Percentiles rank a stretch among this genome's conserved stretches.
These are phyloP conservation scores for Colletotrichum sp. DNA, from an alignment of 2,329 filamentous ascomycete genomes.

Conservation along the genomic window DNA sequence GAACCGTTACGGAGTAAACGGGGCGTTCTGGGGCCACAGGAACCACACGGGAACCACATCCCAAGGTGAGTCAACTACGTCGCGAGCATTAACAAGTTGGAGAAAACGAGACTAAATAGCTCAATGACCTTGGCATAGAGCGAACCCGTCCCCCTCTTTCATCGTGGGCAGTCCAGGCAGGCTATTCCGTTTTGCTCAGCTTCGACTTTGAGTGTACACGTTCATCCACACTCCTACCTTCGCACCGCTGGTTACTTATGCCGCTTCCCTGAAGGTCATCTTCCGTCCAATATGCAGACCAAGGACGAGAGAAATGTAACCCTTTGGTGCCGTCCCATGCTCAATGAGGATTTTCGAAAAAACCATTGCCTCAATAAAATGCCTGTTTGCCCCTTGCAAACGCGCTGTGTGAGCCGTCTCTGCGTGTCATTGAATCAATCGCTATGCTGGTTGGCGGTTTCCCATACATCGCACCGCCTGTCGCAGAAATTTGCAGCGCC, in stretches of 20 bases:
- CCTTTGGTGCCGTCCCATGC: background rate
- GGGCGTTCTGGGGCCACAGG: background rate
- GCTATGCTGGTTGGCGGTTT: constrained; percentile 13
- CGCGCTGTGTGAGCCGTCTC: background rate
- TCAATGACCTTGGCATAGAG: background rate
- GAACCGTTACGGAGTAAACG: background rate
- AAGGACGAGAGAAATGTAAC: background rate
- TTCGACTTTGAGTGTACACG: background rate
- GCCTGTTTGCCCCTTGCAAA: background rate
- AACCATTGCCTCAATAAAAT: background rate
- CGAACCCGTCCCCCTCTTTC: background rate
- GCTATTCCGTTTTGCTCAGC: background rate
- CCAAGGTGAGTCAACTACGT: background rate
- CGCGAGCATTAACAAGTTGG: background rate
- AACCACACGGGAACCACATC: background rate
- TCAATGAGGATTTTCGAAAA: background rate
- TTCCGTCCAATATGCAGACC: background rate
- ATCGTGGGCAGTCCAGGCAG: background rate
- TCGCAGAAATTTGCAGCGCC: background rate
- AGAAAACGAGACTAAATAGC: background rate
- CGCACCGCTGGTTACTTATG: background rate
- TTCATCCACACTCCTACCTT: background rate
- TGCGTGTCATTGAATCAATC: constrained; percentile 1
- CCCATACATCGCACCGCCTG: background rate
- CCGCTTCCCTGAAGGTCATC: background rate